These are phyloP conservation scores for Trichoderma afroharzianum DNA, from an alignment of 2,329 filamentous ascomycete species.

Conservation along the genomic window DNA sequence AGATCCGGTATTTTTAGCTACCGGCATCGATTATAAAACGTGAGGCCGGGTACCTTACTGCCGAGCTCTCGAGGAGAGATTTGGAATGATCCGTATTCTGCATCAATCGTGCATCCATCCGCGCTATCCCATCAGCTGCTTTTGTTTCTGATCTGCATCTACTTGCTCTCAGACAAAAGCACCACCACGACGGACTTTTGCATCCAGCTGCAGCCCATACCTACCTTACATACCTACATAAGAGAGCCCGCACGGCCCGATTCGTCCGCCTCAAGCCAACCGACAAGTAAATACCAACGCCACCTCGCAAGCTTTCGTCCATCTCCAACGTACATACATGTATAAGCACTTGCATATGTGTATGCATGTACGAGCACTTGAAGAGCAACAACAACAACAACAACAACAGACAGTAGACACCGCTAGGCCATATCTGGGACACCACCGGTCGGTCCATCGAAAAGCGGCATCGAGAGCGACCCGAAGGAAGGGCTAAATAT, in stretches of 20 bases:
- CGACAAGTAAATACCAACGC: neutral
- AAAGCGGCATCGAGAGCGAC: conserved; percentile 10
- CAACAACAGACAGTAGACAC: neutral
- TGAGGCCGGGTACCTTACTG: conserved; percentile 20
- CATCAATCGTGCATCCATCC: conserved; percentile 25
- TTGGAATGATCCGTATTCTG: conserved; percentile 14
- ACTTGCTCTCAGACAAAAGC: neutral
- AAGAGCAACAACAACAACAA: neutral
- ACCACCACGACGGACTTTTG: neutral
- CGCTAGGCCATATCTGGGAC: conserved; percentile 1
- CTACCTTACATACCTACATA: neutral
- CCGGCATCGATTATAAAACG: conserved; percentile 28
- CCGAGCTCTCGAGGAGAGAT: conserved; percentile 1
- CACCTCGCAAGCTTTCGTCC: neutral
- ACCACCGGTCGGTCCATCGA: conserved; percentile 6
- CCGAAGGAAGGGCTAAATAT: conserved; percentile 13
- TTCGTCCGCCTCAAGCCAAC: neutral
- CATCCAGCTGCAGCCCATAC: conserved; percentile 1
- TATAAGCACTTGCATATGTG: conserved; percentile 14
- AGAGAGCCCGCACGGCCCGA: neutral
- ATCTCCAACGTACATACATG: conserved; percentile 6
- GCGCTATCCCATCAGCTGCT: neutral
- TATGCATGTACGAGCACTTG: neutral
- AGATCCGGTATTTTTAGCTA: conserved; percentile 30
- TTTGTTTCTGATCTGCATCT: neutral